Evolutionary conservation across 768 basidiomycete genomes (phyloP).

Genomic region (Piloderma croceum): DNA sequence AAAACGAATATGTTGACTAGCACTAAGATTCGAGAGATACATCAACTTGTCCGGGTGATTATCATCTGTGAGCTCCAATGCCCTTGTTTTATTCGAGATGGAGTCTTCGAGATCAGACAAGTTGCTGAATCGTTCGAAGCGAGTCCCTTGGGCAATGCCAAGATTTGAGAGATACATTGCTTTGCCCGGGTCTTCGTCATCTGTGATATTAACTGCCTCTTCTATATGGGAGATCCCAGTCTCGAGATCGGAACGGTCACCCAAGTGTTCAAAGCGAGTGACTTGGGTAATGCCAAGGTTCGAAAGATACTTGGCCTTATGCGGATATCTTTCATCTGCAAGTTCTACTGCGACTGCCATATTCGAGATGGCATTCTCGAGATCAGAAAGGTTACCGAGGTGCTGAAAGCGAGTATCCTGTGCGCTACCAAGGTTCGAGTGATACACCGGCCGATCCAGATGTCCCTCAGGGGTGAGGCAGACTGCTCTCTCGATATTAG

Average conservation of each 20-base stretch:
- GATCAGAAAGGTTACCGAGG: constrained; percentile 6
- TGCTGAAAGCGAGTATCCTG: constrained; percentile 8
- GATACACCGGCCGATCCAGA: constrained; percentile 1
- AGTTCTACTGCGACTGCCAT: constrained; percentile 8
- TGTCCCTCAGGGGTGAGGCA: constrained; percentile 9
- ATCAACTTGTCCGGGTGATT: not conserved
- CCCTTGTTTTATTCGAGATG: too few species aligned
- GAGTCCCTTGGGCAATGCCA: not conserved
- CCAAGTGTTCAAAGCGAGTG: not conserved
- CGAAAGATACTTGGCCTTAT: too few species aligned
- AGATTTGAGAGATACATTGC: not conserved
- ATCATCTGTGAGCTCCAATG: too few species aligned
- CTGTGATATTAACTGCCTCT: not conserved
- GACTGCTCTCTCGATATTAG: too few species aligned
- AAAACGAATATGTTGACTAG: constrained; percentile 13
- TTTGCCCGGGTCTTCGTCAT: constrained; percentile 1
- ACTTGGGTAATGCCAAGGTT: not conserved
- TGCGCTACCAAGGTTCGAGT: constrained; percentile 8
- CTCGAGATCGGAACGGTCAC: not conserved
- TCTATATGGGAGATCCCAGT: not conserved
- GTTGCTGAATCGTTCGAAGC: constrained; percentile 1
- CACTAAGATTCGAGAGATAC: constrained; percentile 9
- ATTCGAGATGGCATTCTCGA: constrained; percentile 11
- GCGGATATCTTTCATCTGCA: constrained; percentile 1
- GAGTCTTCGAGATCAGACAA: not conserved